Conservation (phyloP, 306 rosid species). For the Malus sieversii region DNA sequence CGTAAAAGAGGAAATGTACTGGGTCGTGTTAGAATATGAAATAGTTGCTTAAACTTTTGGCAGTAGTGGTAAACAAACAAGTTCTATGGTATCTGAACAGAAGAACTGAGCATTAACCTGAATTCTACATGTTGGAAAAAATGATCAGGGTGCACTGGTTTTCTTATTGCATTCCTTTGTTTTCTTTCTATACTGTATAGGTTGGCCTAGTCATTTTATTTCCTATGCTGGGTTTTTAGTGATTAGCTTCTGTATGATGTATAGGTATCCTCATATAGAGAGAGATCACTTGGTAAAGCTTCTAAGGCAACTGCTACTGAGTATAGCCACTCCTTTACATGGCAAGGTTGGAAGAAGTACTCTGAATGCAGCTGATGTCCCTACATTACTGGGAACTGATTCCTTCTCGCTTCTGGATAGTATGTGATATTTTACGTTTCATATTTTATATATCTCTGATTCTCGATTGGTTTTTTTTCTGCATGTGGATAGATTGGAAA, state of each 20-base stretch:
- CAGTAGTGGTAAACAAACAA: not conserved
- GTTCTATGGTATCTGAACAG: not conserved
- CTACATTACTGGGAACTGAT: conserved; percentile 80
- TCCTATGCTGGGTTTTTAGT: not conserved
- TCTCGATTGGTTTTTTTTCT: conserved; percentile 2
- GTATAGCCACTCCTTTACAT: conserved; percentile 38
- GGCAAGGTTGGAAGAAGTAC: conserved; percentile 42
- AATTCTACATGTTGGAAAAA: not conserved
- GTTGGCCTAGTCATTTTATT: not conserved
- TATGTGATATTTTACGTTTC: conserved; percentile 34
- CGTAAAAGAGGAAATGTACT: not conserved
- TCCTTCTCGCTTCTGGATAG: conserved; percentile 77
- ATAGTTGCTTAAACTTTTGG: not conserved
- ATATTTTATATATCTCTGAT: conserved; percentile 15
- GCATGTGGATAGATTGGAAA: not conserved
- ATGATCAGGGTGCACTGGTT: not conserved
- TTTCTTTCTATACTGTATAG: not conserved
- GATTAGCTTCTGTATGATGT: conserved; percentile 18
- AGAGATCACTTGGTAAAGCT: conserved; percentile 84
- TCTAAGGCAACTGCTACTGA: conserved; percentile 60
- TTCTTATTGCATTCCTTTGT: not conserved
- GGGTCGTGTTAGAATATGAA: not conserved
- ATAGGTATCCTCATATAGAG: conserved; percentile 75
- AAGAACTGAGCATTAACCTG: not conserved
- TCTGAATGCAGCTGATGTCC: conserved; percentile 85